Evolutionary conservation across 2,329 filamentous ascomycete genomes (phyloP), one percentile per base, ranked within the genome.

Genomic region (Aspergillus fumigatiaffinis): DNA sequence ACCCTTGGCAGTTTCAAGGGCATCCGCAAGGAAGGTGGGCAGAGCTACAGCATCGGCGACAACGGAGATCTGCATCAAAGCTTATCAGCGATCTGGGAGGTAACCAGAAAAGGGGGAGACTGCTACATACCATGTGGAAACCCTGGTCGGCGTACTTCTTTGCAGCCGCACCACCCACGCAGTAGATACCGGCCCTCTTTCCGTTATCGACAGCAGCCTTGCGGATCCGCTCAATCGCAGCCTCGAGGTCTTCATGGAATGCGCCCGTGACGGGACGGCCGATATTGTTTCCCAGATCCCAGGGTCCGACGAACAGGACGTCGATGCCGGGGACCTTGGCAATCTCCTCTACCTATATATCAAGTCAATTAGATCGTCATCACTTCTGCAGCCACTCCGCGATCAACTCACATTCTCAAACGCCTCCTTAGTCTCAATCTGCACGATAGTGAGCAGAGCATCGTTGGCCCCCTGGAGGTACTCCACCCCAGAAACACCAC

Each of bases 241-340:
- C 70, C 38, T 79, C 76, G 50, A 84, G 65, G 59, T 84, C 79
- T 1, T 76, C 74, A 48, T 79, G 76, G 70, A 83, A 80, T 3
- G 69, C 72, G 5, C 74, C 74, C 2, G 80, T 58, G 14, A 84
- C 80, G 0, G 82, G 80, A 54, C 80, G 75, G 3, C 82, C 82
- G 51, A 84, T 83, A 53, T 81, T 83, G 64, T 84, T 85, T 23
- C 83, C 82, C 0, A 84, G 71, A 69, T 84, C 82, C 68, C 80
- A 83, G 2, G 82, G 82, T 0, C 82, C 82, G 53, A 84, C 76
- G 26, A 84, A 75, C 4, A 84, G 68, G 25, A 80, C 78, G 57
- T 84, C 81, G 7, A 84, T 77, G 1, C 82, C 82, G 1, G 77
- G 76, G 3, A 83, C 73, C 9, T 77, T 76, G 10, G 82, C 81